Percentiles rank a stretch among this genome's conserved stretches.
These are phyloP conservation scores for Fusarium nelsonii DNA, from an alignment of 2,329 filamentous ascomycete species.

Conservation along the genomic window DNA sequence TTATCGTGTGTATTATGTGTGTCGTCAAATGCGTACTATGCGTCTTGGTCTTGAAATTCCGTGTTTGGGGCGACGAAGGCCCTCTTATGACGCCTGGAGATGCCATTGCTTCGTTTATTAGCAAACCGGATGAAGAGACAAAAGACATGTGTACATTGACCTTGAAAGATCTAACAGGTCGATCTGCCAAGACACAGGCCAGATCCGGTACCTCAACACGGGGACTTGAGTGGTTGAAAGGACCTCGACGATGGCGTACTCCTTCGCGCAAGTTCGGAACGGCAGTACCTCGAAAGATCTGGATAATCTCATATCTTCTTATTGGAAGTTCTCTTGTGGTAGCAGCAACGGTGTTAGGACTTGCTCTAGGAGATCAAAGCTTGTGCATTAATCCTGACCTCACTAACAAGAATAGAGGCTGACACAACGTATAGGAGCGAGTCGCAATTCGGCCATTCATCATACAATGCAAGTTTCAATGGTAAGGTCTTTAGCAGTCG, in stretches of 20 bases:
- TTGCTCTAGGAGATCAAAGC: conserved; percentile 10
- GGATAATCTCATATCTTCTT: conserved; percentile 26
- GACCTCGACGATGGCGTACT: conserved; percentile 22
- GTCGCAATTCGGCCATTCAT: conserved; percentile 13
- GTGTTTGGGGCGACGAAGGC: conserved; percentile 24
- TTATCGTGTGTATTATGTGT: conserved; percentile 35
- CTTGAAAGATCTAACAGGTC: conserved; percentile 3
- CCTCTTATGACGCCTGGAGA: conserved; percentile 38
- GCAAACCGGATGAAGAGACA: conserved; percentile 27
- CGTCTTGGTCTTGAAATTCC: conserved; percentile 12
- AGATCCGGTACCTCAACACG: neutral
- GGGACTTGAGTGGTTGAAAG: conserved; percentile 9
- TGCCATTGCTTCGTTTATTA: conserved; percentile 37
- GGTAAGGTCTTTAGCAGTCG: fast-evolving
- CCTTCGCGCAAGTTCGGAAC: conserved; percentile 9
- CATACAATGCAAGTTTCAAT: conserved; percentile 6
- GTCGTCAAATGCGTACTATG: conserved; percentile 25
- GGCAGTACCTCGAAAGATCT: conserved; percentile 27
- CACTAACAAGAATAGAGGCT: neutral
- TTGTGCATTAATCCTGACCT: neutral
- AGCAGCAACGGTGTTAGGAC: conserved; percentile 6
- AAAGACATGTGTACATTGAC: conserved; percentile 30
- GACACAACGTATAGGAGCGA: neutral
- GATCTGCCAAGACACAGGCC: neutral
- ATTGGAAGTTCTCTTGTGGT: conserved; percentile 25